Base-by-base conservation (phyloP, 2,329 filamentous ascomycete species). In the Zymoseptoria tritici region DNA sequence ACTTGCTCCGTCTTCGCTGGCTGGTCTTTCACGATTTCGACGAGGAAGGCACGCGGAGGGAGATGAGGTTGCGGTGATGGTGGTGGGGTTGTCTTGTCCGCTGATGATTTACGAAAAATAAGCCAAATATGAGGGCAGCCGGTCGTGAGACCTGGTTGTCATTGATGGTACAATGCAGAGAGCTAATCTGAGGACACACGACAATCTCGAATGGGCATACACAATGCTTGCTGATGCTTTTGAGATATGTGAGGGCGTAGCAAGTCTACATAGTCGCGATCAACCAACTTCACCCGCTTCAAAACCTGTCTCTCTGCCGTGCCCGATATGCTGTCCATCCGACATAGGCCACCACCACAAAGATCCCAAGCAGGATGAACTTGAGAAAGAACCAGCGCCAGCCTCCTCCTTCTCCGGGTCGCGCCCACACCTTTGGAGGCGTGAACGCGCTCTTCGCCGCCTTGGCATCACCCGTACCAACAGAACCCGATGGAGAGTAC, bases 251-350 rank as follows among this genome's bases (percentile, higher is more conserved):
- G 36, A 46, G 36, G 36, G 36, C 16, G 6, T 16, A n/a, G 55
- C 54, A 49, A 51, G 36, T 52, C 62, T 54, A 59, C 51, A 55
- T 52, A 53, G 50, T 19, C 57, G 46, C 49, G 55, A 51, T 29
- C 20, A 19, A 59, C n/a, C 20, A 46, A 49, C 55, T 60, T 55
- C 49, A 26, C 56, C 9, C 36, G 51, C 50, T 50, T 68, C 60
- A 81, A 62, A 81, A 81, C 65, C 79, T 71, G 57, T 76, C 74
- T 67, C 77, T 71, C 62, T 74, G 68, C 69, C 75, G 73, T 75
- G 82, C 85, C 72, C 92, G 84, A 78, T 90, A 99, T 52, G 87
- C 83, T 6, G 91, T 97, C 73, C 83, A 97, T 26, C 91, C 93
- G 52, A 91, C 85, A 73, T 97, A 99, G 4, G 74, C 89, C 66